A percentile compares a stretch with the other conserved stretches of the same genome.
Evolutionary conservation across 352 stramenopile genomes (phyloP).

Genomic region (Phytophthora europaea): DNA sequence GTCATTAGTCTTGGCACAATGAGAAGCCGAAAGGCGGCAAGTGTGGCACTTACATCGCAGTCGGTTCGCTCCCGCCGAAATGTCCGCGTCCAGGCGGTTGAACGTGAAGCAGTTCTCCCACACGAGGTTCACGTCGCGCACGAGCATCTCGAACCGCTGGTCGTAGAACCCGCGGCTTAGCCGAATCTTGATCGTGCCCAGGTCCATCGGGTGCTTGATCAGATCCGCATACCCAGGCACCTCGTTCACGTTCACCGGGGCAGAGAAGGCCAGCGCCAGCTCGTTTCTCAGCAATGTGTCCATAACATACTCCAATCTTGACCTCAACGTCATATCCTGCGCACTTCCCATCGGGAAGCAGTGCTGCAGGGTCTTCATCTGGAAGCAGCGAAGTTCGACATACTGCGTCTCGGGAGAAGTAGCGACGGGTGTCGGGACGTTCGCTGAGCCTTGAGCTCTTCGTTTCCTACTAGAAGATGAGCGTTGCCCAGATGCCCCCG

Average conservation of each 20-base stretch:
- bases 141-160: slow-evolving; percentile 58
- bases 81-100: slow-evolving; percentile 82
- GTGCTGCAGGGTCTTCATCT: slow-evolving; percentile 48
- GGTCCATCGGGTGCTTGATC: slow-evolving; percentile 91
- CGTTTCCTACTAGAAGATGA: slow-evolving; percentile 59
- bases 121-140: slow-evolving; percentile 79
- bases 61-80: slow-evolving; percentile 82
- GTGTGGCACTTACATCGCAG: slow-evolving; percentile 71
- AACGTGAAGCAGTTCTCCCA: slow-evolving; percentile 91
- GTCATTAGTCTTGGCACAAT: slow-evolving; percentile 9
- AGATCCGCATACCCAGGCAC: slow-evolving; percentile 79
- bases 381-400: slow-evolving; percentile 69
- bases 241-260: slow-evolving; percentile 73
- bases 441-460: slow-evolving; percentile 33
- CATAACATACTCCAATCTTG: slow-evolving; percentile 73
- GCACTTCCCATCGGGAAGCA: slow-evolving; percentile 37
- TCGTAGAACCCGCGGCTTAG: slow-evolving; percentile 77
- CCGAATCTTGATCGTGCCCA: slow-evolving; percentile 90
- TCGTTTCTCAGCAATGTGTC: slow-evolving; percentile 72
- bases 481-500: slow-evolving; percentile 30
- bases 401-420: slow-evolving; percentile 36
- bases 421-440: slow-evolving; percentile 9
- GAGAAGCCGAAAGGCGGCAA: background rate
- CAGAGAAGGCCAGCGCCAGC: slow-evolving; percentile 70
- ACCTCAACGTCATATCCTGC: slow-evolving; percentile 59